These are phyloP conservation scores for Nitzschia sp. DNA, from an alignment of 108 stramenopile genomes.

Conservation along the genomic window DNA sequence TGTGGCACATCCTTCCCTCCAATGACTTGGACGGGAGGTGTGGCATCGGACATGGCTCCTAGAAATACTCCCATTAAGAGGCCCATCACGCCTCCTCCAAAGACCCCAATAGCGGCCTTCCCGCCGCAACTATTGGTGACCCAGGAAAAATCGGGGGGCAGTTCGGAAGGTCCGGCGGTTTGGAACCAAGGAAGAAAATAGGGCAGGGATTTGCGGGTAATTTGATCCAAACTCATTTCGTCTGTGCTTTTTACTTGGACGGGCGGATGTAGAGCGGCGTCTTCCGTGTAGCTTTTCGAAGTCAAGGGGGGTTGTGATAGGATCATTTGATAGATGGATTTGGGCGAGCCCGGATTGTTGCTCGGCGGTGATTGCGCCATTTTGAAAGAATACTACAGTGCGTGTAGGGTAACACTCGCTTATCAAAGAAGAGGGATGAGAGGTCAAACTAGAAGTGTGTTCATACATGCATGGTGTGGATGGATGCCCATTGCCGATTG, in stretches of 20 bases:
- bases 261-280: conserved; percentile 68
- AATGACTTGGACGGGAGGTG: conserved; percentile 84
- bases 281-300: conserved; percentile 47
- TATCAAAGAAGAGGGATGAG: no score
- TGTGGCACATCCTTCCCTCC: conserved; percentile 85
- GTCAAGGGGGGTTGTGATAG: conserved; percentile 54
- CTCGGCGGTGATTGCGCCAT: not conserved
- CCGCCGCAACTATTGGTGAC: conserved; percentile 79
- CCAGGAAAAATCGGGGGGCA: conserved; percentile 87
- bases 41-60: conserved; percentile 85
- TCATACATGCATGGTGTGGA: no score
- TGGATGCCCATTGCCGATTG: no score
- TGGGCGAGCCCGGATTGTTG: conserved; percentile 16
- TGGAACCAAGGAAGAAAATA: conserved; percentile 68
- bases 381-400: no score
- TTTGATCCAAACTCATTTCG: conserved; percentile 23
- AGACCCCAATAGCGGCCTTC: conserved; percentile 84
- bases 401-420: no score
- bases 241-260: conserved; percentile 29
- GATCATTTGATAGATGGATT: conserved; percentile 65
- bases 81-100: conserved; percentile 87
- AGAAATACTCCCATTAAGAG: conserved; percentile 89
- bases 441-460: no score
- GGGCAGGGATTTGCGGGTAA: conserved; percentile 64
- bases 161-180: conserved; percentile 53